These are phyloP conservation scores for Corymbia maculata DNA, from an alignment of 345 rosid species.

Conservation along the genomic window DNA sequence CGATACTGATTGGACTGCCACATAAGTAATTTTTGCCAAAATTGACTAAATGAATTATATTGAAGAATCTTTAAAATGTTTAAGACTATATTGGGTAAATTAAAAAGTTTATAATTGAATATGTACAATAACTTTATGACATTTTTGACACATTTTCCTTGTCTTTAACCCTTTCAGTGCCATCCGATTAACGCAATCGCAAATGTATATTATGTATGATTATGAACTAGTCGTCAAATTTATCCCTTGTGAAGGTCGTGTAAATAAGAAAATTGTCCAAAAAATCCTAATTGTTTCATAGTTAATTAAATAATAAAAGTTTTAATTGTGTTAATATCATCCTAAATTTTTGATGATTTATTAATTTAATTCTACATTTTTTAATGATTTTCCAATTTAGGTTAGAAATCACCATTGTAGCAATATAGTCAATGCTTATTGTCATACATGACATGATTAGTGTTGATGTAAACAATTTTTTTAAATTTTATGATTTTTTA, in stretches of 20 bases:
- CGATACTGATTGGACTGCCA: no score
- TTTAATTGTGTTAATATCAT: background rate
- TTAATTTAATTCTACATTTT: background rate
- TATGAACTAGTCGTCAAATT: background rate
- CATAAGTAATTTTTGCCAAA: no score
- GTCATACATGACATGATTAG: rapidly evolving
- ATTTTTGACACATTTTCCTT: background rate
- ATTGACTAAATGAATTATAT: no score
- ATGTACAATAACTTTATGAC: rapidly evolving
- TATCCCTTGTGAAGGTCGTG: background rate
- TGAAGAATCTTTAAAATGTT: no score
- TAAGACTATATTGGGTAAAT: no score
- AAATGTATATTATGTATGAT: background rate
- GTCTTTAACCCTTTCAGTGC: background rate
- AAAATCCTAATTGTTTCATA: rapidly evolving
- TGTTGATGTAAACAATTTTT: rapidly evolving
- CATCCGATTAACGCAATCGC: rapidly evolving
- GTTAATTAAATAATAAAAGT: rapidly evolving
- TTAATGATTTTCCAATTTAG: background rate
- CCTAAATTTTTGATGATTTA: background rate
- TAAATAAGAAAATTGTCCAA: background rate
- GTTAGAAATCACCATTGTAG: background rate
- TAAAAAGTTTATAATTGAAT: no score
- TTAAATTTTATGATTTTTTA: background rate
- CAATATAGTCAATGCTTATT: rapidly evolving